phyloP scores from a whole-genome alignment of 495 filamentous ascomycete species.

The Lasiosphaeris hirsuta region DNA sequence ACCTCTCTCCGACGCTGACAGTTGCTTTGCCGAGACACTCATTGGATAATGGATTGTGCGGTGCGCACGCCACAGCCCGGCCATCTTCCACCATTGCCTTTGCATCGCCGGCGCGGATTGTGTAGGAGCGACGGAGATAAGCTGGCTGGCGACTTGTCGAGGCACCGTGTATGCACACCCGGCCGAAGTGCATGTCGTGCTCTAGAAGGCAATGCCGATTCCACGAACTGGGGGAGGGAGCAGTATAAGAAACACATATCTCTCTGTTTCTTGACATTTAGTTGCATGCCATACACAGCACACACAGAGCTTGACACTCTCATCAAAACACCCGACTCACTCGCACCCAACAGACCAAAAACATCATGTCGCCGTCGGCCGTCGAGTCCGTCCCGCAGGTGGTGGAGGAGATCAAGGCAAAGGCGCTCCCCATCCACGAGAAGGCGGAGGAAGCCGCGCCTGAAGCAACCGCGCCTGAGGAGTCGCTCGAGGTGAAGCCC shows the following conservation, averaged over 20 bases:
- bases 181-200: neutral
- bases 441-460: constrained; percentile 1
- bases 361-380: constrained; percentile 32
- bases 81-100: constrained; percentile 21
- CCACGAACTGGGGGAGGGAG: too few species aligned
- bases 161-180: neutral
- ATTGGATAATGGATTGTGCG: constrained; percentile 10
- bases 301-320: neutral
- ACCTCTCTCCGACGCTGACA: neutral
- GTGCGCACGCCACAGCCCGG: constrained; percentile 22
- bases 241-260: neutral
- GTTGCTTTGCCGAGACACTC: neutral
- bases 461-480: neutral
- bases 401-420: constrained; percentile 25
- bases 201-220: too few species aligned
- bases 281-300: neutral
- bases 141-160: neutral
- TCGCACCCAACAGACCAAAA: neutral
- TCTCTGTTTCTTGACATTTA: neutral
- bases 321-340: neutral
- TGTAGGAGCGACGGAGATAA: neutral
- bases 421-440: constrained; percentile 23
- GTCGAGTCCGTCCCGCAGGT: constrained; percentile 24
- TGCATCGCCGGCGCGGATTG: neutral
- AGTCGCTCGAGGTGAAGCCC: constrained; percentile 13